These are phyloP conservation scores for Harringtonia aguacate DNA, from an alignment of 2,329 filamentous ascomycete genomes.

Conservation along the genomic window DNA sequence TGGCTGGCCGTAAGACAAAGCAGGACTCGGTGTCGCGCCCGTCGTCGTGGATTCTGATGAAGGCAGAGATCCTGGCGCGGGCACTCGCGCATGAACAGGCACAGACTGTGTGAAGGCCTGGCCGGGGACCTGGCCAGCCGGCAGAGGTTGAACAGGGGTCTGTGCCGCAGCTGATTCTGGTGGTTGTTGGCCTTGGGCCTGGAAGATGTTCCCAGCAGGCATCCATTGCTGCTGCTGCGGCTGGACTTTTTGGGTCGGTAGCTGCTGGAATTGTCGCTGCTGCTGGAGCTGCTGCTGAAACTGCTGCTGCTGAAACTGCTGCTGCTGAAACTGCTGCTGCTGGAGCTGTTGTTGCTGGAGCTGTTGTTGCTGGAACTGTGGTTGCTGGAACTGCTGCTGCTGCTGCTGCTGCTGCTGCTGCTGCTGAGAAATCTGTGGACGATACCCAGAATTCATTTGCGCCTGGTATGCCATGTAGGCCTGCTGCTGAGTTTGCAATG, in stretches of 20 bases:
- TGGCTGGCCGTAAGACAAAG: background rate
- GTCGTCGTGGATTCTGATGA: too few species aligned
- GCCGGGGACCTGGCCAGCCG: too few species aligned
- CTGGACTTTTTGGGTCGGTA: too few species aligned
- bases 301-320: background rate
- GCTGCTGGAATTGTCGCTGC: too few species aligned
- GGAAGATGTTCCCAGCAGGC: background rate
- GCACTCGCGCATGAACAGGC: background rate
- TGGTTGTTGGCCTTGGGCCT: background rate
- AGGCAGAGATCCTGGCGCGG: background rate
- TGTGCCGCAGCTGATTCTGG: background rate
- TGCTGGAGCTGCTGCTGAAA: background rate
- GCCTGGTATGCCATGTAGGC: background rate
- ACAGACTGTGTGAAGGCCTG: too few species aligned
- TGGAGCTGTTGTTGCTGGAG: background rate
- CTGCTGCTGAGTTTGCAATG: slow-evolving; percentile 1
- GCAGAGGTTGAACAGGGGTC: background rate
- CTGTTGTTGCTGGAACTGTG: background rate
- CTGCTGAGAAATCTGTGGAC: background rate
- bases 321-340: background rate
- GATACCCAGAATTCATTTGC: background rate
- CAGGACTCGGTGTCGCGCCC: too few species aligned
- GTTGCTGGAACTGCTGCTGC: background rate
- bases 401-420: background rate
- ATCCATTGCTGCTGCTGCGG: background rate